Evolutionary conservation across 768 basidiomycete species (phyloP), one percentile per base, ranked within the genome.

Genomic region (Mycena metata): DNA sequence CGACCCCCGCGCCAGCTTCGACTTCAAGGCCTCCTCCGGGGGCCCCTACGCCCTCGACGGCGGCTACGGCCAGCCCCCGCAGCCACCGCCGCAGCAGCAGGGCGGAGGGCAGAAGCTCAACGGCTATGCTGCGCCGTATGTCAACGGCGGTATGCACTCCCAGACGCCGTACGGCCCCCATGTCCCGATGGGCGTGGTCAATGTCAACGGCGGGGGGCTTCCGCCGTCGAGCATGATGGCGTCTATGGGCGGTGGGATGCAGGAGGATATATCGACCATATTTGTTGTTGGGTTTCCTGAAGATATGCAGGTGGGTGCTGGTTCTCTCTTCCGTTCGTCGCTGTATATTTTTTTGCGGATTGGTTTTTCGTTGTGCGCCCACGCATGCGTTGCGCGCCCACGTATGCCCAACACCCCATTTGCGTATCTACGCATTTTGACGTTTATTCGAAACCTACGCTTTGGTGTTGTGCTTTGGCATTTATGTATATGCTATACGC

Each of bases 251-350:
- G 67, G 76, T 35, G 30, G 30, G 30, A 78, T 81, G 43, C 88
- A 89, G 65, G 96, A 98, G 78, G 96, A 97, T 75, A 98, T 98
- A 52, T 96, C 93, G 13, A 98, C 96, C 7, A 96, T 98, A 70
- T 99, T 99, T 70, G 96, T 99, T 4, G 97, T 99, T 30, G 98
- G 98, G 0, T 99, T 99, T 78, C 98, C 98, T 5, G 98, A 99
- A 64, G 98, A 99, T 75, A 98, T 99, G 94, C 91, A 93, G 88
- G 96, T 95, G 74, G 71, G 91, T 86, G 30, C 30, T 3, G 30
- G 30, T 30, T 30, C 30, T 52, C 45, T 60, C 69, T 51, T 9
- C n/a, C 2, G 26, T 26, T 30, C 7, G n/a, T n/a, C n/a, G n/a
- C n/a, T n/a, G n/a, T n/a, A n/a, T n/a, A n/a, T n/a, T n/a, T n/a